Evolutionary conservation across 129 eudicot genomes (phyloP), one percentile per base, ranked within the genome.

Genomic region (Flaveria ramosissima): DNA sequence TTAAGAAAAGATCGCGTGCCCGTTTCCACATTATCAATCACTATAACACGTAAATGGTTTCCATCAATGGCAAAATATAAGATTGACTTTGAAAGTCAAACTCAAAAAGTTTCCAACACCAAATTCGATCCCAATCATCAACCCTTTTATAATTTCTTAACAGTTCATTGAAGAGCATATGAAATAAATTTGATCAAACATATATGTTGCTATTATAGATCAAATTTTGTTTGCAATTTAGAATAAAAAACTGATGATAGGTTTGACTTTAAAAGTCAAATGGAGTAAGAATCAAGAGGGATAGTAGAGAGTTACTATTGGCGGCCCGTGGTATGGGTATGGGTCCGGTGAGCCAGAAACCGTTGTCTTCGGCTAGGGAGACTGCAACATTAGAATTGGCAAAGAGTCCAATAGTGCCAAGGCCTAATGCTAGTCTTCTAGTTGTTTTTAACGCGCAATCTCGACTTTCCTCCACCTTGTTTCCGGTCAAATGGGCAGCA

Each of bases 1-100:
- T 84, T 90, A 2, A 93, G 79, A 57, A 93, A 93, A 5, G 97
- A 85, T 36, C 98, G 86, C 21, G 97, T 85, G 39, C 96, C 96
- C 17, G 97, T 90, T 45, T 90, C 91, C 78, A 87, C 87, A 62
- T 93, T 93, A 39, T 76, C 21, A 15, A 93, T 93, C 79, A 84
- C 96, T 90, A 46, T 74, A 81, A 36, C 61, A 68, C n/a, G 24
- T 77, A 70, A 79, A n/a, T 3, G 1, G 5, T 20, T 70, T 19
- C 19, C 61, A 48, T 78, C 13, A 64, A 36, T 14, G 13, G 19
- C 1, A 70, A 20, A 8, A 39, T 1, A 41, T 26, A 12, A 16
- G 20, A 5, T 51, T 71, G 47, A 72, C 59, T 63, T n/a, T 30
- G 9, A 23, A 52, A 73, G 62, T 80, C 51, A 55, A 41, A 51